Evolutionary conservation across 441 rosid genomes (phyloP).

Genomic region (Populus hybrid): DNA sequence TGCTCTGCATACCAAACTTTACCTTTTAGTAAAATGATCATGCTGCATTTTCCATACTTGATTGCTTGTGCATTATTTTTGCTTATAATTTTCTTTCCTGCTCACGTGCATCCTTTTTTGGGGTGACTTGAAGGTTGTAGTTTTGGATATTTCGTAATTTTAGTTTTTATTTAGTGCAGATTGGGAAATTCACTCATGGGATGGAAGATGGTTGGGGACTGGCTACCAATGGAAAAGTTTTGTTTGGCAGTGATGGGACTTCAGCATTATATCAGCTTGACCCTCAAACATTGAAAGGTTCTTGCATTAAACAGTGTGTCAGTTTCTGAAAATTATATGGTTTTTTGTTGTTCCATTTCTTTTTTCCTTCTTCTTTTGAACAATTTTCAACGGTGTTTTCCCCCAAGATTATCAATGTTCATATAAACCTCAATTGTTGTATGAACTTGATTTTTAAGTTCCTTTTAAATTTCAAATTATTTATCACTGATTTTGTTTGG

Average conservation of each 20-base stretch:
- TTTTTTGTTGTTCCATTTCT: neutral
- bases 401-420: neutral
- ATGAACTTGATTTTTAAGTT: neutral
- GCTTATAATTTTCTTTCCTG: neutral
- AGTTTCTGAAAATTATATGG: neutral
- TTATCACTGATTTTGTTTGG: neutral
- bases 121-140: constrained; percentile 6
- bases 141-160: constrained; percentile 2
- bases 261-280: constrained; percentile 79
- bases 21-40: neutral
- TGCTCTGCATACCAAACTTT: neutral
- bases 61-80: neutral
- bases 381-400: neutral
- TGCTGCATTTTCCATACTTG: neutral
- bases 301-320: constrained; percentile 2
- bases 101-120: neutral
- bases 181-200: constrained; percentile 59
- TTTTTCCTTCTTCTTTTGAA: neutral
- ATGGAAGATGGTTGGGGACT: constrained; percentile 99
- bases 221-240: constrained; percentile 77
- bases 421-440: neutral
- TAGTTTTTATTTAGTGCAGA: constrained; percentile 39
- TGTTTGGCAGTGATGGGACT: constrained; percentile 91
- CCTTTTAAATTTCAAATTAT: neutral
- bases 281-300: constrained; percentile 72